A percentile compares a stretch with the other conserved stretches of the same genome.
phyloP scores from a whole-genome alignment of 306 rosid species.

The Rosa multiflora region DNA sequence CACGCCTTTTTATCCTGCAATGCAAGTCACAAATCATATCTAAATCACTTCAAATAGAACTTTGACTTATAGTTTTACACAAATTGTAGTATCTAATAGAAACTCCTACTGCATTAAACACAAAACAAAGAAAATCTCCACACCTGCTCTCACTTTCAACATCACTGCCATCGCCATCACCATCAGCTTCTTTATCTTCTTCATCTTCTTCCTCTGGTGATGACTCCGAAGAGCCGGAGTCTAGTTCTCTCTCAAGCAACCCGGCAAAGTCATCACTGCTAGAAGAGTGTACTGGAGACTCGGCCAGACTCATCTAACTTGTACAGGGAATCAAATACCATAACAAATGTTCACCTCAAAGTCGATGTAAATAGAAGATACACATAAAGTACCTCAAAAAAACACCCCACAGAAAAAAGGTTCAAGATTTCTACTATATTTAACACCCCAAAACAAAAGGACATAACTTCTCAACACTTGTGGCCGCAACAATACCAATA shows the following conservation, averaged over 20 bases:
- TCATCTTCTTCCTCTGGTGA: neutral
- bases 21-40: neutral
- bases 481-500: too few relatives aligned
- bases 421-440: neutral
- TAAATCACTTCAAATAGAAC: neutral
- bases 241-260: slow-evolving; percentile 7
- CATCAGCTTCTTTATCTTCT: slow-evolving; percentile 6
- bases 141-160: slow-evolving; percentile 5
- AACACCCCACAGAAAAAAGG: neutral
- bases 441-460: too few relatives aligned
- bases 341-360: neutral
- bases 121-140: neutral
- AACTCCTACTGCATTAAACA: neutral
- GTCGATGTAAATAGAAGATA: neutral
- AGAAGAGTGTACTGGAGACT: slow-evolving; percentile 7
- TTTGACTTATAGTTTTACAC: too few relatives aligned
- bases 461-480: too few relatives aligned
- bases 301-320: slow-evolving; percentile 22
- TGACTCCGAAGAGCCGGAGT: neutral
- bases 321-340: neutral
- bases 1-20: slow-evolving; percentile 16
- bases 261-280: slow-evolving; percentile 16
- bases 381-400: neutral
- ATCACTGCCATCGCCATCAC: neutral
- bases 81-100: neutral